Conservation (phyloP, 1,284 basidiomycete genomes). For the Takashimella tepidaria region DNA sequence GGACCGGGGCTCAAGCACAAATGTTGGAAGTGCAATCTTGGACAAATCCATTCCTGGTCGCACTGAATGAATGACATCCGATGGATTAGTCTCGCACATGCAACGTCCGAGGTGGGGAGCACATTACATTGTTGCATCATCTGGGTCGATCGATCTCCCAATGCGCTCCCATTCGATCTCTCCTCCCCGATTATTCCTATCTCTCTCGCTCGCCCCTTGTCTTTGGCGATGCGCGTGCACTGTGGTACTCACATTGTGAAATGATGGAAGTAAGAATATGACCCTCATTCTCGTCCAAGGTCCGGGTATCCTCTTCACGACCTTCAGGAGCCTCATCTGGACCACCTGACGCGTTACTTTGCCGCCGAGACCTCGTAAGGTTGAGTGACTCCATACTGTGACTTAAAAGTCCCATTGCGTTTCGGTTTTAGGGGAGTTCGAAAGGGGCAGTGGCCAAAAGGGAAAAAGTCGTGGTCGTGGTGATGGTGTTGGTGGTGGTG, state of each 20-base stretch:
- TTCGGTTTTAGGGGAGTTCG: background rate
- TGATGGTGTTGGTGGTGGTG: too few relatives aligned
- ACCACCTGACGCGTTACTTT: conserved; percentile 10
- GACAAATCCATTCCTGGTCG: conserved; percentile 91
- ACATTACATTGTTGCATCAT: too few relatives aligned
- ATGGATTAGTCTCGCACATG: background rate
- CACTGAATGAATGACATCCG: conserved; percentile 71
- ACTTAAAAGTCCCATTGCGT: conserved; percentile 30
- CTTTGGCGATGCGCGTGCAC: background rate
- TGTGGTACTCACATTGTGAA: conserved; percentile 45
- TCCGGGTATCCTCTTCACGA: conserved; percentile 41
- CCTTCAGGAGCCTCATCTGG: conserved; percentile 27
- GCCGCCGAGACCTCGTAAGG: conserved; percentile 14
- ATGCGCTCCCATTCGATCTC: too few relatives aligned
- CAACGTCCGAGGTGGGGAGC: background rate
- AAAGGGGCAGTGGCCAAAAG: background rate
- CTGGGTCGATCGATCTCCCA: too few relatives aligned
- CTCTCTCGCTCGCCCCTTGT: too few relatives aligned
- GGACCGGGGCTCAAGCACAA: conserved; percentile 81
- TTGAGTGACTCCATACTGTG: conserved; percentile 27
- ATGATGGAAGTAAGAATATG: conserved; percentile 46
- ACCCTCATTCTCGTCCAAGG: conserved; percentile 48
- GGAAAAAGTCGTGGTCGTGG: background rate
- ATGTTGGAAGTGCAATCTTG: conserved; percentile 88
- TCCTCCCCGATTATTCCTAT: too few relatives aligned